Evolutionary conservation across 177 flowering plant species (phyloP), one percentile per base, ranked within the genome.

Genomic region (Tripterygium wilfordii): DNA sequence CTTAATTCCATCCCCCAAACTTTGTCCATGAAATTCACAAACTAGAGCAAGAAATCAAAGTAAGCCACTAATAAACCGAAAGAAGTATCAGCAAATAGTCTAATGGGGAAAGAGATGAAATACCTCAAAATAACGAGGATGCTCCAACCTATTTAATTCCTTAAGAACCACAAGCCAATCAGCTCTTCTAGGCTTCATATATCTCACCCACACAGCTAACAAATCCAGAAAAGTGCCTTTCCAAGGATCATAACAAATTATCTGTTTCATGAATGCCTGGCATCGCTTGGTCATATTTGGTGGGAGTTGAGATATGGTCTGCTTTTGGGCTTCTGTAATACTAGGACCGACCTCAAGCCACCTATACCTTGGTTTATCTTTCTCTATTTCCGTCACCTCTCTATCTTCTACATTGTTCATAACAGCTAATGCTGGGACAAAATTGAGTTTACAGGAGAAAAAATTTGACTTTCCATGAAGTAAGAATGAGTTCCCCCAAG

Each of bases 161-260:
- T 75, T 83, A 25, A 91, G 76, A 64, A 85, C 78, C 8, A 61
- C 40, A 49, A 91, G 88, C 98, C 98, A 87, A 52, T 91, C 95
- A 43, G 81, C 78, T 74, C 96, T 68, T 8, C 45, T 53, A 31
- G 98, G 98, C 70, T 81, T 87, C 86, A 80, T 85, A 42, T 75
- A 55, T 71, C 59, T 76, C 56, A 75, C 88, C 98, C 98, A 91
- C 50, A 60, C 54, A 15, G 45, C 65, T 66, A 91, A 62, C 64
- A 91, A 54, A 31, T 47, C 70, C 12, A 57, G 40, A 21, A 85
- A 65, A 42, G 48, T 56, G 5, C 65, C 58, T 25, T 61, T 67
- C 38, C 65, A 46, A 29, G 63, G 36, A 26, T 72, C 54, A 48
- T 63, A 70, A 42, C 88, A 87, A n/a, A 90, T 81, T 29, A 90